phyloP scores from a whole-genome alignment of 805 yeast genomes.

The Pichia paraexigua region DNA sequence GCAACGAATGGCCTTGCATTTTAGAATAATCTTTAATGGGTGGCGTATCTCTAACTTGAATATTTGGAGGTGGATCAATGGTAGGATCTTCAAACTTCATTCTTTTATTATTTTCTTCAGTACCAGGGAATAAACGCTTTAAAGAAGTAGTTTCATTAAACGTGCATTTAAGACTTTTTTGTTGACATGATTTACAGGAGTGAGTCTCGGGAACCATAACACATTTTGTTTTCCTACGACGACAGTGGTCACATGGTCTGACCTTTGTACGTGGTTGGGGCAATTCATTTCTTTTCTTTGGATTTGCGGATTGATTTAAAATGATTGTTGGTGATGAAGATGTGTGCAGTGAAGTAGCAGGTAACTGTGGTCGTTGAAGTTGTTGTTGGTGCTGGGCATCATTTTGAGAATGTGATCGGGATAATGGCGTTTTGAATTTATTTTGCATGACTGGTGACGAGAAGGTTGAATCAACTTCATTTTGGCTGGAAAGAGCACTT shows the following conservation, averaged over 20 bases:
- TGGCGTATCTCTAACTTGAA: conserved; percentile 41
- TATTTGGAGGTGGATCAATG: conserved; percentile 31
- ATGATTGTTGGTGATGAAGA: not conserved
- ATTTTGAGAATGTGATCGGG: not conserved
- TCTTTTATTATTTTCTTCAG: conserved; percentile 21
- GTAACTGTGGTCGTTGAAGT: not conserved
- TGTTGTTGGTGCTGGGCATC: not conserved
- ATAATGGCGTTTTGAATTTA: not conserved
- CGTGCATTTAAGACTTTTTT: conserved; percentile 67
- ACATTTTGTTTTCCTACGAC: conserved; percentile 74
- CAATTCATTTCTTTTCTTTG: conserved; percentile 17
- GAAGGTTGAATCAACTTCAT: not conserved
- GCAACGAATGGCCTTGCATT: conserved; percentile 53
- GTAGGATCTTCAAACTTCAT: conserved; percentile 28
- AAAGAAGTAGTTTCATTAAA: conserved; percentile 48
- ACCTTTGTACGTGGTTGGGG: conserved; percentile 37
- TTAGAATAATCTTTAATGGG: conserved; percentile 64
- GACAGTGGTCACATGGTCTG: conserved; percentile 79
- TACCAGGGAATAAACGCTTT: conserved; percentile 30
- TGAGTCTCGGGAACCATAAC: conserved; percentile 54
- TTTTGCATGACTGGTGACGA: not conserved
- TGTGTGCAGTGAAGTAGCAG: not conserved
- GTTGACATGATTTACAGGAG: conserved; percentile 70
- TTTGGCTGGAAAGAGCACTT: not conserved
- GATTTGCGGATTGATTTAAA: not conserved